Percentiles rank a stretch among this genome's conserved stretches.
These are phyloP conservation scores for Linum trigynum DNA, from an alignment of 345 rosid species.

Conservation along the genomic window DNA sequence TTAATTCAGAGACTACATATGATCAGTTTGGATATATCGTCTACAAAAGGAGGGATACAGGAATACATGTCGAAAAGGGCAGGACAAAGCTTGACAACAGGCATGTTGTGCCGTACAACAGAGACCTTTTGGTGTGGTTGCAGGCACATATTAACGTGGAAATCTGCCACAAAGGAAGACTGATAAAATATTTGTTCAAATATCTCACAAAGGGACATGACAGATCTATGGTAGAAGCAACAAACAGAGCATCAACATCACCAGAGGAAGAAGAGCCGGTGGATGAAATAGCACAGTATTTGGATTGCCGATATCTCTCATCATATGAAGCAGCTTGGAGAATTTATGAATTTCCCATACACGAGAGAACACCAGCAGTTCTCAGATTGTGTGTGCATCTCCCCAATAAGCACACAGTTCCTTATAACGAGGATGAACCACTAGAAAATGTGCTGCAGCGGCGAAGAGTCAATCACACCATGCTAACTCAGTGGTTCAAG, in stretches of 20 bases:
- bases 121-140: neutral
- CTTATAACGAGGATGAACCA: neutral
- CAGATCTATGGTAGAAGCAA: neutral
- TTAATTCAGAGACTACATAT: neutral
- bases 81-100: neutral
- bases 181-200: neutral
- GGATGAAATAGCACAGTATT: neutral
- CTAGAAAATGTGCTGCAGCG: too few species aligned
- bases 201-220: conserved; percentile 1
- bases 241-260: neutral
- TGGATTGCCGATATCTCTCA: neutral
- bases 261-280: neutral
- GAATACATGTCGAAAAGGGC: neutral
- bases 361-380: neutral
- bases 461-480: neutral
- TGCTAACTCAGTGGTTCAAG: neutral
- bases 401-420: neutral
- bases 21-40: neutral
- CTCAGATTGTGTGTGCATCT: neutral
- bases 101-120: conserved; percentile 2
- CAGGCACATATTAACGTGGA: conserved; percentile 11
- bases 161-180: neutral
- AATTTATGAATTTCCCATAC: neutral
- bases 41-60: neutral
- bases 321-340: neutral